A percentile compares a stretch with the other conserved stretches of the same genome.
Conservation (phyloP, 1,139 yeast species). For the Yamadazyma jaroonii region DNA sequence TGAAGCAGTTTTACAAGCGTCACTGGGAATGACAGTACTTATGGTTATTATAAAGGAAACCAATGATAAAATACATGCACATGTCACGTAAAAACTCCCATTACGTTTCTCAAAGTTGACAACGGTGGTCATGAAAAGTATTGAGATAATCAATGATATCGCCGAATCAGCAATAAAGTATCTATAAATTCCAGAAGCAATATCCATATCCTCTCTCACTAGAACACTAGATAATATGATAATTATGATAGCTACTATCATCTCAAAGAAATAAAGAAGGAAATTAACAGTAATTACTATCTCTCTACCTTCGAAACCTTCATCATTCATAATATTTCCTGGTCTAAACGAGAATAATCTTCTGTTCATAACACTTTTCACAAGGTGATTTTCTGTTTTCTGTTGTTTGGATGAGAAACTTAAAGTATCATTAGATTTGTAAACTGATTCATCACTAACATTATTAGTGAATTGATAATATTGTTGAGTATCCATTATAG, state of each 20-base stretch:
- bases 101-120: slow-evolving; percentile 41
- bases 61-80: slow-evolving; percentile 31
- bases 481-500: slow-evolving; percentile 17
- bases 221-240: slow-evolving; percentile 30
- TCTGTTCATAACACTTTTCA: slow-evolving; percentile 35
- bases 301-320: slow-evolving; percentile 17
- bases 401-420: slow-evolving; percentile 25
- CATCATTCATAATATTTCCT: slow-evolving; percentile 13
- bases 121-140: slow-evolving; percentile 33
- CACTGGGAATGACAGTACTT: slow-evolving; percentile 23
- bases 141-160: slow-evolving; percentile 31
- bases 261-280: slow-evolving; percentile 34
- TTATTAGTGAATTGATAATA: slow-evolving; percentile 9
- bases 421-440: slow-evolving; percentile 9
- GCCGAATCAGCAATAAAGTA: slow-evolving; percentile 40
- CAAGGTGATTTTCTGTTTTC: slow-evolving; percentile 28
- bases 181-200: slow-evolving; percentile 27
- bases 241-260: slow-evolving; percentile 30
- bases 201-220: slow-evolving; percentile 21
- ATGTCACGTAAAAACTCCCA: slow-evolving; percentile 42
- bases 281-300: slow-evolving; percentile 29
- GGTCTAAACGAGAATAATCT: slow-evolving; percentile 24
- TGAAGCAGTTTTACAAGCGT: slow-evolving; percentile 18
- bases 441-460: slow-evolving; percentile 7
- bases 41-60: slow-evolving; percentile 32